Evolutionary conservation across 2,329 filamentous ascomycete genomes (phyloP), one percentile per base, ranked within the genome.

Genomic region (Ceratocystis harringtonii): DNA sequence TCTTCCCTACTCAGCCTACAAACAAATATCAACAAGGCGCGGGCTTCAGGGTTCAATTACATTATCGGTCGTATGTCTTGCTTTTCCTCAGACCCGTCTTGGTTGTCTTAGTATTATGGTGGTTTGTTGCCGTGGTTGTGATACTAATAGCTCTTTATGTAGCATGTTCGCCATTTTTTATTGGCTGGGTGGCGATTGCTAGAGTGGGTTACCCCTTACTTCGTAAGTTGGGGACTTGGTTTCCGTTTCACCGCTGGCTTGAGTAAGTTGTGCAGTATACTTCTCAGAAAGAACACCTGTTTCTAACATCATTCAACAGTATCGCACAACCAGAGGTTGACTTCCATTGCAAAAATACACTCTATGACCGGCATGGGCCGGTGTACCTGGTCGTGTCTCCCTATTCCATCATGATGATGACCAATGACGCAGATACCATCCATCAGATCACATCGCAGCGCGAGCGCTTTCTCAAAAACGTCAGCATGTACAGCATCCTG

Each of bases 301-400:
- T 32, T 22, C 19, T 36, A 15, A 63, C 32, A 22, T 17, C 41
- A 8, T 5, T 28, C 32, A 36, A 5, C 17, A 60, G 61, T 41
- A 48, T 65, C n/a, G 65, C 65, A 3, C 32, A 58, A 6, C 45
- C 48, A 22, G 65, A 66, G n/a, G 61, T 61, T n/a, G 65, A 66
- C 36, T 66, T 48, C 22, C 52, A 19, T 10, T 32, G 17, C 12
- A 50, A 81, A 32, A 81, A 85, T 70, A 76, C 78, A 22, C 77
- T 81, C 17, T 90, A 86, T 71, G 76, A 80, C 32, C 76, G 79
- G 17, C 71, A 84, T 8, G 85, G 83, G 55, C 86, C 90, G 69
- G 78, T 81, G 12, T 86, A 89, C 70, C 69, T 90, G 6, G 70
- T 84, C n/a, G 85, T 86, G 6, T 80, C 83, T 0, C 84, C 87